Conservation (phyloP, 73 alveolate genomes). For the Symbiodinium pilosum region DNA sequence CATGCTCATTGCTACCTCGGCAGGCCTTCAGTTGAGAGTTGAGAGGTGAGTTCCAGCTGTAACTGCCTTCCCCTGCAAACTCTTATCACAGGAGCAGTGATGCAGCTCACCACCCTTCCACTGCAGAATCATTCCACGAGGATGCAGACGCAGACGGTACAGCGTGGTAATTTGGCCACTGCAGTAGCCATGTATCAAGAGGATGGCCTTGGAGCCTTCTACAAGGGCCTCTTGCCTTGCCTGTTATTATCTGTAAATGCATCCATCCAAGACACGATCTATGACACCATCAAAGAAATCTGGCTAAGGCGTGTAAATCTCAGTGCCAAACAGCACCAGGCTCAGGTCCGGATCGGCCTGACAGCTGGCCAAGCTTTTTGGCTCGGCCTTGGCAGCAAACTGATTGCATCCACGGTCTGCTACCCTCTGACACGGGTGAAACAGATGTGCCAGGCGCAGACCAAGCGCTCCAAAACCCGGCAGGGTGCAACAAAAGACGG, state of each 20-base stretch:
- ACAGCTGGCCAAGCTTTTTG: constrained; percentile 71
- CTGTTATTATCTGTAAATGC: constrained; percentile 45
- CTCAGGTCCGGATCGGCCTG: constrained; percentile 6
- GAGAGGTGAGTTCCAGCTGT: too few species aligned
- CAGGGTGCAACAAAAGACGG: background rate
- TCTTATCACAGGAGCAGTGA: constrained; percentile 29
- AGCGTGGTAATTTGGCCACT: constrained; percentile 58
- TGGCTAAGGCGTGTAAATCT: constrained; percentile 51
- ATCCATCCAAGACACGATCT: constrained; percentile 58
- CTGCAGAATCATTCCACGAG: constrained; percentile 80
- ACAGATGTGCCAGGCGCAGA: constrained; percentile 91
- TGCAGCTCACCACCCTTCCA: constrained; percentile 71
- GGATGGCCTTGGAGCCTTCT: constrained; percentile 62
- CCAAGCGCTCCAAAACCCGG: constrained; percentile 46
- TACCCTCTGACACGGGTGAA: constrained; percentile 68
- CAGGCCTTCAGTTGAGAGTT: background rate
- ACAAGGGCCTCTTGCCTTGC: constrained; percentile 65
- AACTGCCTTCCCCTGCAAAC: too few species aligned
- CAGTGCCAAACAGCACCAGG: too few species aligned
- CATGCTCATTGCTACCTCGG: constrained; percentile 63
- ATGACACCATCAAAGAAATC: constrained; percentile 45
- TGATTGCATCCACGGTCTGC: constrained; percentile 60
- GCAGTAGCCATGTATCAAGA: constrained; percentile 56
- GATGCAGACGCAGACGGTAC: constrained; percentile 69
- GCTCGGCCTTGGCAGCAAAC: constrained; percentile 47